Evolutionary conservation across 495 filamentous ascomycete genomes (phyloP).

Genomic region (Extremus antarcticus): DNA sequence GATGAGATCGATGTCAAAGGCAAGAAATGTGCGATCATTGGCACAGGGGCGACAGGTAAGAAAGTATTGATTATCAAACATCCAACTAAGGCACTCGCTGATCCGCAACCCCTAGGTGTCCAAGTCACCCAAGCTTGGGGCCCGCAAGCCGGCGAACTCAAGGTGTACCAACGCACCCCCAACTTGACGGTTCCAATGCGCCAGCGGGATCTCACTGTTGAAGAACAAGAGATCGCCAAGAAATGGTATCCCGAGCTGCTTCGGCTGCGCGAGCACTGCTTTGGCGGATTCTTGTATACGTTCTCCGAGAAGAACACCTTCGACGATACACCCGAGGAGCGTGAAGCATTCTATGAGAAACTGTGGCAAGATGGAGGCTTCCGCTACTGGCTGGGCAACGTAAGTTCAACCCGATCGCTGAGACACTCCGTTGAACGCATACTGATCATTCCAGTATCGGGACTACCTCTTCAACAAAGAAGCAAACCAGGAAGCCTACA

Average conservation of each 20-base stretch:
- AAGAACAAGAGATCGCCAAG: constrained; percentile 16
- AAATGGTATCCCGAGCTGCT: constrained; percentile 11
- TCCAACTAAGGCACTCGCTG: too few species aligned
- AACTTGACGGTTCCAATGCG: constrained; percentile 9
- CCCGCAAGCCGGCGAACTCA: constrained; percentile 30
- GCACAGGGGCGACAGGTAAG: constrained; percentile 45
- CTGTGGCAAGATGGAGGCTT: constrained; percentile 43
- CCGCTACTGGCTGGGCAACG: constrained; percentile 36
- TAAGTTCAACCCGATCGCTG: too few species aligned
- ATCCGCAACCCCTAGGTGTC: too few species aligned
- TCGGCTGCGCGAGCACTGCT: constrained; percentile 27
- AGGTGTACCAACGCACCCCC: constrained; percentile 43
- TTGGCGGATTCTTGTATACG: constrained; percentile 37
- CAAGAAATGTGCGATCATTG: constrained; percentile 47
- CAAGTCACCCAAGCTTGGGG: constrained; percentile 37
- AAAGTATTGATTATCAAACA: too few species aligned
- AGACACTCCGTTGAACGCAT: too few species aligned
- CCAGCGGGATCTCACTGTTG: constrained; percentile 9
- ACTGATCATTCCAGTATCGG: too few species aligned
- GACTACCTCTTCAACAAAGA: constrained; percentile 36
- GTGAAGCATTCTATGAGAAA: constrained; percentile 36
- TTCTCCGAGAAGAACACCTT: constrained; percentile 32
- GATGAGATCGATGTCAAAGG: constrained; percentile 36
- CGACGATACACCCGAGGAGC: constrained; percentile 37
- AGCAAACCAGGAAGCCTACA: constrained; percentile 40